Conservation (phyloP, 2,329 filamentous ascomycete species). For the Chrysoporthe deuterocubensis region DNA sequence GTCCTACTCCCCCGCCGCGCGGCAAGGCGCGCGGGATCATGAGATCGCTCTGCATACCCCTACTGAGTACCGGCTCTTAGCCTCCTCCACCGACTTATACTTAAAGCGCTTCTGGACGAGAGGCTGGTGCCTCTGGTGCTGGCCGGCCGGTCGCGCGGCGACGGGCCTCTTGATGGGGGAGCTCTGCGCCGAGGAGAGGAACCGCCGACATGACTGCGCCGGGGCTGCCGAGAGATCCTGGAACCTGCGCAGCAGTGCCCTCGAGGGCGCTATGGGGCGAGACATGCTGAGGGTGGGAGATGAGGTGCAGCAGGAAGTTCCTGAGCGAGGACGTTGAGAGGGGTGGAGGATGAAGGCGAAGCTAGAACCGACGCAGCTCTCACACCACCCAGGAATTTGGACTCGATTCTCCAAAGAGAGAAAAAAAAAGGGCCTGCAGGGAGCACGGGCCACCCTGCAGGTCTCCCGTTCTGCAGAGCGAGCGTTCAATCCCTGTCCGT, state of each 20-base stretch:
- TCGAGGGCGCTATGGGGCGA: slow-evolving; percentile 41
- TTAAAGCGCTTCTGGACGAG: slow-evolving; percentile 44
- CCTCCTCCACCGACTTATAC: slow-evolving; percentile 61
- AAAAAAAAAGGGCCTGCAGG: slow-evolving; percentile 17
- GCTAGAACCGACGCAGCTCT: slow-evolving; percentile 1
- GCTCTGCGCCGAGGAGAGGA: slow-evolving; percentile 43
- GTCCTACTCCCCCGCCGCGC: background rate
- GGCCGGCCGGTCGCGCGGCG: slow-evolving; percentile 26
- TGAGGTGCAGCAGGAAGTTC: background rate
- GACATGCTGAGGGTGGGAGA: slow-evolving; percentile 41
- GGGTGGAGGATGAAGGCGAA: background rate
- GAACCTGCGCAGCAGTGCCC: slow-evolving; percentile 41
- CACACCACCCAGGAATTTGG: background rate
- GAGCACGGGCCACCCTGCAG: slow-evolving; percentile 23
- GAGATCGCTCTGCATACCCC: slow-evolving; percentile 47
- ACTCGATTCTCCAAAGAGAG: too few species aligned
- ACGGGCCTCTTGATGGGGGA: slow-evolving; percentile 32
- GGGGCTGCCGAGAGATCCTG: slow-evolving; percentile 34
- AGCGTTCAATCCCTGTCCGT: background rate
- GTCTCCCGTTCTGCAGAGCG: background rate
- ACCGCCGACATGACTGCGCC: slow-evolving; percentile 46
- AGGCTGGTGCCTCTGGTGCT: slow-evolving; percentile 33
- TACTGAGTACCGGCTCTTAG: slow-evolving; percentile 60
- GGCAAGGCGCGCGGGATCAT: background rate
- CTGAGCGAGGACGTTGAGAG: background rate